Evolutionary conservation across 768 basidiomycete species (phyloP).

Genomic region (Dioszegia crocea): DNA sequence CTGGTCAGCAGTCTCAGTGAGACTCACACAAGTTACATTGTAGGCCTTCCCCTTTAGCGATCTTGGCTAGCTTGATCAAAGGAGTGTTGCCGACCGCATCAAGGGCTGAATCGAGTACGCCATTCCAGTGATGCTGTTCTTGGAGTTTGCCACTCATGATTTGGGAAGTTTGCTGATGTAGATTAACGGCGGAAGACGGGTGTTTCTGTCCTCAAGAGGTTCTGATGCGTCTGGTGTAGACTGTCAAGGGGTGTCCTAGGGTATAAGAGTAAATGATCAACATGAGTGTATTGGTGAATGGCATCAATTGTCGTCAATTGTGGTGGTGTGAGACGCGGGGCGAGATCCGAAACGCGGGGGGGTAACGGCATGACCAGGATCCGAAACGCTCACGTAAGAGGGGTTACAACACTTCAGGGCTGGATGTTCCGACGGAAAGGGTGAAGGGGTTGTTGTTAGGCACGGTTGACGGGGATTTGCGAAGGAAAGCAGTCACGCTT

Average conservation of each 20-base stretch:
- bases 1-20: constrained; percentile 16
- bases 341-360: not conserved
- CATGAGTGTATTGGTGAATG: not conserved
- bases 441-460: not conserved
- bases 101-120: constrained; percentile 69
- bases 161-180: not conserved
- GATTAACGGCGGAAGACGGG: too few species aligned
- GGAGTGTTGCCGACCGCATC: constrained; percentile 89
- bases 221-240: too few species aligned
- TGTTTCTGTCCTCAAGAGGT: too few species aligned
- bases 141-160: constrained; percentile 3
- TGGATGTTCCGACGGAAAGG: constrained; percentile 1
- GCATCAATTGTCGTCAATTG: not conserved
- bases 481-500: too few species aligned
- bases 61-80: constrained; percentile 75
- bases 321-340: not conserved
- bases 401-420: too few species aligned
- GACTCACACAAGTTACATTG: constrained; percentile 82
- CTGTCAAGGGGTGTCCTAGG: too few species aligned
- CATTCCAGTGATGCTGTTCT: constrained; percentile 44
- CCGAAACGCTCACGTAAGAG: not conserved
- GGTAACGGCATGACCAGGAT: constrained; percentile 1
- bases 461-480: not conserved
- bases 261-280: too few species aligned
- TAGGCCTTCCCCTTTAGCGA: constrained; percentile 68